Evolutionary conservation across 2,329 filamentous ascomycete species (phyloP).

Genomic region (Rhytidhysteron rufulum): DNA sequence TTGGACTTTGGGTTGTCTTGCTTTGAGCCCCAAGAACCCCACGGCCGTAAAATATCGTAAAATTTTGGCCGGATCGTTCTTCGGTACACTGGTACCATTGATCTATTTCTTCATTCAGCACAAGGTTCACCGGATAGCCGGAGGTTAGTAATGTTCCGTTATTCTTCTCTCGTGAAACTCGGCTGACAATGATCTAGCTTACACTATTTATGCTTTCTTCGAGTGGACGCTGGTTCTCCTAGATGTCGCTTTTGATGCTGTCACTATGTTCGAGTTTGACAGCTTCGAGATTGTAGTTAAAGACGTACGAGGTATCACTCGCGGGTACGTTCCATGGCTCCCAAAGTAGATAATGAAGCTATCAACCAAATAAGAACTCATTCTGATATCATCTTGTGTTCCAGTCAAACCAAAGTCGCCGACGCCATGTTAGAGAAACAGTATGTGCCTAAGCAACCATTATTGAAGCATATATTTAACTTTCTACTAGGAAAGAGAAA

Average conservation of each 20-base stretch:
- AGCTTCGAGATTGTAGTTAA: slow-evolving; percentile 82
- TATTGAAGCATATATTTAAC: slow-evolving; percentile 16
- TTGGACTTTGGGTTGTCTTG: slow-evolving; percentile 89
- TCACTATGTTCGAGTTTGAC: slow-evolving; percentile 88
- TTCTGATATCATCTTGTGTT: slow-evolving; percentile 33
- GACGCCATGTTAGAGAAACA: slow-evolving; percentile 63
- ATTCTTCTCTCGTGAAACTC: background rate
- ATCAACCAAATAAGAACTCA: slow-evolving; percentile 32
- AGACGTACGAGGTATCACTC: slow-evolving; percentile 84
- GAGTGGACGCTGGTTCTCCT: slow-evolving; percentile 94
- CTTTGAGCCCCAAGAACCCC: slow-evolving; percentile 79
- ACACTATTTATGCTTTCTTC: slow-evolving; percentile 96
- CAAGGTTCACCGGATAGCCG: slow-evolving; percentile 89
- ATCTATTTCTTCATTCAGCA: slow-evolving; percentile 98
- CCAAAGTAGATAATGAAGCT: slow-evolving; percentile 69
- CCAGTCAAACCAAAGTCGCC: slow-evolving; percentile 41
- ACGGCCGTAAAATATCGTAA: slow-evolving; percentile 85
- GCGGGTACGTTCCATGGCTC: slow-evolving; percentile 98
- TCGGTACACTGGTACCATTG: slow-evolving; percentile 82
- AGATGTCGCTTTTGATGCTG: slow-evolving; percentile 93
- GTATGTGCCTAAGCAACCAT: slow-evolving; percentile 49
- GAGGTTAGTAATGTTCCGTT: slow-evolving; percentile 60
- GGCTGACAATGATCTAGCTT: slow-evolving; percentile 58
- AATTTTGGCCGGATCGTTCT: slow-evolving; percentile 77
- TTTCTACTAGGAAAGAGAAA: slow-evolving; percentile 64